phyloP scores from a whole-genome alignment of 805 yeast genomes.

The Lipomyces kockii region DNA sequence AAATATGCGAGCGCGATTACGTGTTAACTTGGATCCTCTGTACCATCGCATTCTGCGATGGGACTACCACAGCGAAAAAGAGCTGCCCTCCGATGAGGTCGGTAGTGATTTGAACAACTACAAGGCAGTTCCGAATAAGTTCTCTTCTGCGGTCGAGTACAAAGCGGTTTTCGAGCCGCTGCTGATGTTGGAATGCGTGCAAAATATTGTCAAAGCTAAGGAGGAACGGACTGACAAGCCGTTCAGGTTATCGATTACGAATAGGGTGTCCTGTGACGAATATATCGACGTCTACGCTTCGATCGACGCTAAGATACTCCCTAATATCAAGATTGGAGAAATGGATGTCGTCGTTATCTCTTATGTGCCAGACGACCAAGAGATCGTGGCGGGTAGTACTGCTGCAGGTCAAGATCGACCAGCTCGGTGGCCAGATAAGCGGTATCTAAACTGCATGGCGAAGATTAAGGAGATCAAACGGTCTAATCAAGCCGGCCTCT shows the following conservation, averaged over 20 bases:
- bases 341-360: conserved; percentile 75
- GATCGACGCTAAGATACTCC: conserved; percentile 56
- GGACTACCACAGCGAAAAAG: conserved; percentile 65
- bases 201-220: conserved; percentile 75
- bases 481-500: conserved; percentile 60
- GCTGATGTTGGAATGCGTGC: conserved; percentile 90
- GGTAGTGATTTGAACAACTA: conserved; percentile 46
- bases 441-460: conserved; percentile 66
- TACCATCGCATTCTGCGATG: conserved; percentile 72
- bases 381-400: conserved; percentile 10
- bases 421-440: conserved; percentile 32
- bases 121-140: conserved; percentile 58
- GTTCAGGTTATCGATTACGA: conserved; percentile 71
- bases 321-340: conserved; percentile 65
- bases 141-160: conserved; percentile 66
- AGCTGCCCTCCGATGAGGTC: conserved; percentile 61
- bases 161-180: conserved; percentile 75
- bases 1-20: conserved; percentile 75
- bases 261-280: conserved; percentile 79
- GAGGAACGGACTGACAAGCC: conserved; percentile 63
- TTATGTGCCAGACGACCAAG: conserved; percentile 50
- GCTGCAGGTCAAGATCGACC: conserved; percentile 7
- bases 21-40: conserved; percentile 76
- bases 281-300: conserved; percentile 87
- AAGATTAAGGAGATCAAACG: conserved; percentile 75